Evolutionary conservation across 192 early-diverging fungal species (phyloP).

Genomic region (Entophlyctis luteolus): DNA sequence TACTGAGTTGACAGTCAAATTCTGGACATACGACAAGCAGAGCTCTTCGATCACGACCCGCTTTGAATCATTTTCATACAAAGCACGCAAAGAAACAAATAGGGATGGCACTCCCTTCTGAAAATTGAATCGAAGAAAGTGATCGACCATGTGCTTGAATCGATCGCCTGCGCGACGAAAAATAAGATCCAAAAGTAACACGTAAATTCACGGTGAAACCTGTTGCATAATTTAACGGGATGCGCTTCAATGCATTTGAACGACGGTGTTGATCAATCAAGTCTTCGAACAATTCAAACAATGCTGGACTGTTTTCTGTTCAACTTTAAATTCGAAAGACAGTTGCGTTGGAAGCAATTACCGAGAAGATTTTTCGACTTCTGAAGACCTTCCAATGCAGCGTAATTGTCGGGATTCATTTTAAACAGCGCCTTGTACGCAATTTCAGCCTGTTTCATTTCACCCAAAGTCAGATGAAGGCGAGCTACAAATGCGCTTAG

Average conservation of each 20-base stretch:
- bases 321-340: conserved; percentile 6
- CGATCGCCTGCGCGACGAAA: conserved; percentile 26
- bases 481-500: conserved; percentile 50
- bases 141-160: conserved; percentile 53
- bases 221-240: conserved; percentile 70
- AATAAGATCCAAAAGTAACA: not conserved
- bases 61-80: conserved; percentile 69
- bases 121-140: conserved; percentile 67
- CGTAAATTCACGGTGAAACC: conserved; percentile 42
- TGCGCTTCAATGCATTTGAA: conserved; percentile 73
- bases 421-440: conserved; percentile 74
- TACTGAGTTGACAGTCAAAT: conserved; percentile 18
- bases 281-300: conserved; percentile 39
- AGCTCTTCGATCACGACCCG: conserved; percentile 61
- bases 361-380: conserved; percentile 53
- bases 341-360: not conserved
- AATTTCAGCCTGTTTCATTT: conserved; percentile 65
- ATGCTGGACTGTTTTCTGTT: conserved; percentile 26
- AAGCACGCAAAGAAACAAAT: conserved; percentile 74
- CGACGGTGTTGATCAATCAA: conserved; percentile 70
- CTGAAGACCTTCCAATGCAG: conserved; percentile 67
- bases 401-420: conserved; percentile 75
- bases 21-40: conserved; percentile 57
- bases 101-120: conserved; percentile 92
- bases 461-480: conserved; percentile 63